Base-by-base conservation (phyloP, 768 basidiomycete species). In the Tulasnella sp. region DNA sequence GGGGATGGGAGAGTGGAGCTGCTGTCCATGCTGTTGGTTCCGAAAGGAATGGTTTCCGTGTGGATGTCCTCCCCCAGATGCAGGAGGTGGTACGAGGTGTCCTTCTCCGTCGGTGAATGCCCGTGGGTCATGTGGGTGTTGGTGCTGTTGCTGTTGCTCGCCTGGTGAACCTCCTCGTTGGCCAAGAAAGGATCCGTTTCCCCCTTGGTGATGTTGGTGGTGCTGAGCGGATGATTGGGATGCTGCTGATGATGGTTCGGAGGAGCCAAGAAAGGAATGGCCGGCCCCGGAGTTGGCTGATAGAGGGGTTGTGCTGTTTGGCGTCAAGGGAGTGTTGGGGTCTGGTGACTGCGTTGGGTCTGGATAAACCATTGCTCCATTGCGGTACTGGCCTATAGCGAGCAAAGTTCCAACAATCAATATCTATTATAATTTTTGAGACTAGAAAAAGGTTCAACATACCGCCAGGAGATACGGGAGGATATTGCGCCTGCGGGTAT, bases 241-340 rank as follows among this genome's bases (percentile, higher is more conserved):
- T 9, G 52, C 30, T 11, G 60, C 45, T 48, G 61, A 56, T 27
- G 61, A 23, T n/a, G 51, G 32, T 44, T 42, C 44, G 13, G 38
- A 38, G 5, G 34, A 75, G 76, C 81, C 81, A 79, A 81, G 83
- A 84, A 84, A 84, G 81, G 83, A 85, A 81, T 83, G 82, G 50
- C 66, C 75, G 67, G 67, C 70, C 61, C 61, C 38, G 51, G 67
- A 47, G 55, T 62, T 62, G 56, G 69, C 61, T 42, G 62, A 41
- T 49, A 51, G 21, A 19, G 62, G 61, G 30, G 63, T 48, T 38
- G 63, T 58, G 43, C 32, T 61, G 32, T 34, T 41, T 32, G 59
- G 44, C 34, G 61, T 56, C 59, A 56, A 21, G 34, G 62, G 44
- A 8, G 60, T 63, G 48, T 55, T 26, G 19, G 62, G 47, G 19